Conservation (phyloP, 345 rosid species). For the Firmiana major region DNA sequence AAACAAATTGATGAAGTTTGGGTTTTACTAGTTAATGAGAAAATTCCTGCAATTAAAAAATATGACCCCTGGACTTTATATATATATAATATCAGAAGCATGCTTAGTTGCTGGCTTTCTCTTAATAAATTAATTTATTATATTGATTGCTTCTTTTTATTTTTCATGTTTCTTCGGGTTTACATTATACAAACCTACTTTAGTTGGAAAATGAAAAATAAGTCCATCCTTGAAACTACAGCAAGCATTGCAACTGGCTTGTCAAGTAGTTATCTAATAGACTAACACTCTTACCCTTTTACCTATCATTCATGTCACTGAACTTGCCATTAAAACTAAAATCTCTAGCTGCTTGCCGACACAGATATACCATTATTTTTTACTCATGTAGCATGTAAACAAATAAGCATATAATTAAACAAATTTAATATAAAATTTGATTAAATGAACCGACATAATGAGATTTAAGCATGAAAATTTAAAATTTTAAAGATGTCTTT, state of each 20-base stretch:
- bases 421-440: too few species aligned
- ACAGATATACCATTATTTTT: background rate
- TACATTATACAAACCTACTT: constrained; percentile 8
- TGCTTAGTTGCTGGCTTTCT: background rate
- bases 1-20: background rate
- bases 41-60: background rate
- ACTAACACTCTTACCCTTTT: background rate
- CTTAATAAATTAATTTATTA: background rate
- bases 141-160: background rate
- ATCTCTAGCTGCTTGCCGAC: constrained; percentile 4
- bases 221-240: constrained; percentile 10
- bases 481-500: too few species aligned
- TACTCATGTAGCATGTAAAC: background rate
- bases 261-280: background rate
- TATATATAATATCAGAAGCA: background rate
- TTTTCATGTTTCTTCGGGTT: constrained; percentile 5
- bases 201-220: constrained; percentile 2
- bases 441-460: too few species aligned
- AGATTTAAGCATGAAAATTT: too few species aligned
- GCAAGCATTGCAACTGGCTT: background rate
- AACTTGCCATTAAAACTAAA: background rate
- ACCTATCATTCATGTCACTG: background rate
- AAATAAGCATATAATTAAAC: background rate
- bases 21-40: background rate
- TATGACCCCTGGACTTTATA: background rate